phyloP scores from a whole-genome alignment of 257 asterid genomes.

The Salvia rosmarinus region DNA sequence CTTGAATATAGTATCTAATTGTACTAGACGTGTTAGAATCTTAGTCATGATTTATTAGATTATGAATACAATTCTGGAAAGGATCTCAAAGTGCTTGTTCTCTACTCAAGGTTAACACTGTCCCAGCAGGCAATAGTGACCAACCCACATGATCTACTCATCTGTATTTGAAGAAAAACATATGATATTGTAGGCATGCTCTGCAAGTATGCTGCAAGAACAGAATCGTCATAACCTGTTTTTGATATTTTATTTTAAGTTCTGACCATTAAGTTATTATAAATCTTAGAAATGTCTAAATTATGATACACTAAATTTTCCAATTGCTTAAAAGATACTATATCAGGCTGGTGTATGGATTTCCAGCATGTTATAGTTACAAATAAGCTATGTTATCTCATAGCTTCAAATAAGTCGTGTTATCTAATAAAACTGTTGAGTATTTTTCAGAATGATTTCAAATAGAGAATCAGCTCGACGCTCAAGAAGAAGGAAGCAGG shows the following conservation, averaged over 20 bases:
- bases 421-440: constrained; percentile 3
- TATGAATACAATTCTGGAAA: not conserved
- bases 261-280: not conserved
- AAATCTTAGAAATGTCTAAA: not conserved
- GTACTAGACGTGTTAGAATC: not conserved
- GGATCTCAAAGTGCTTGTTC: not conserved
- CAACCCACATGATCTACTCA: not conserved
- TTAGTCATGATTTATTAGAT: no score
- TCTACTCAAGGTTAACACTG: not conserved
- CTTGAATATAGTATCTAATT: no score
- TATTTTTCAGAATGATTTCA: constrained; percentile 84
- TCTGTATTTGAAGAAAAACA: not conserved
- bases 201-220: not conserved
- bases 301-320: not conserved
- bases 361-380: constrained; percentile 18
- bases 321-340: not conserved
- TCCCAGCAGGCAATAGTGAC: not conserved
- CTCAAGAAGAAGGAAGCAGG: constrained; percentile 96
- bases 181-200: not conserved
- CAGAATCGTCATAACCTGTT: not conserved
- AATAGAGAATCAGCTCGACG: constrained; percentile 99
- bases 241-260: not conserved
- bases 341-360: constrained; percentile 14
- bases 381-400: not conserved
- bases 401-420: not conserved